Evolutionary conservation across 208 protist species (phyloP).

Genomic region (Angomonas ambiguus): DNA sequence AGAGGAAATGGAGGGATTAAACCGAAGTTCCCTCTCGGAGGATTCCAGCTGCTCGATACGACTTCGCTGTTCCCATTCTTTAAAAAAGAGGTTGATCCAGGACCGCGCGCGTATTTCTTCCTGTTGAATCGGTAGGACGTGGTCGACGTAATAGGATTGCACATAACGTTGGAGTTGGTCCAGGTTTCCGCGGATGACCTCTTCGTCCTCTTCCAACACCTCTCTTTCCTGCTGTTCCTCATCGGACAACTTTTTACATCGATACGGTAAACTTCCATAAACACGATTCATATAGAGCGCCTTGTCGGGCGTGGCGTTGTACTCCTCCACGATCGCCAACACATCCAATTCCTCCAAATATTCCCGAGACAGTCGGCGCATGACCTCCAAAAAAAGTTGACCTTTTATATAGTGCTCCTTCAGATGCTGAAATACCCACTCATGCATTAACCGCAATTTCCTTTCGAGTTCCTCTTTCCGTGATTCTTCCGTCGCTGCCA

Average conservation of each 20-base stretch:
- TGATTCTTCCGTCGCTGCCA: neutral
- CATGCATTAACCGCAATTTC: too few species aligned
- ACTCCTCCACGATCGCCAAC: constrained; percentile 2
- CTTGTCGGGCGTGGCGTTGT: neutral
- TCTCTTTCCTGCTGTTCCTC: neutral
- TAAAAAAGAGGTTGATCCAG: neutral
- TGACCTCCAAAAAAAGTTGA: neutral
- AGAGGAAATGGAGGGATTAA: neutral
- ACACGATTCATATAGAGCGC: neutral
- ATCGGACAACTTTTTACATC: neutral
- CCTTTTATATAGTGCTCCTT: neutral
- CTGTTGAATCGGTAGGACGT: neutral
- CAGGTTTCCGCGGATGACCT: neutral
- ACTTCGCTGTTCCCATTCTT: neutral
- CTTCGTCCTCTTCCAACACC: neutral
- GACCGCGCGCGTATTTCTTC: neutral
- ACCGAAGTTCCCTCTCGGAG: neutral
- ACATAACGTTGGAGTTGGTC: neutral
- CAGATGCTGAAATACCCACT: neutral
- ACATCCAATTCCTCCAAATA: constrained; percentile 3
- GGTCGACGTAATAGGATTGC: neutral
- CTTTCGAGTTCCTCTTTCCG: too few species aligned
- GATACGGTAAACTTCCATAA: neutral
- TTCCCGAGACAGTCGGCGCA: neutral
- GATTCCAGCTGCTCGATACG: neutral